Conservation (phyloP, 306 rosid genomes). For the Lathyrus aphaca region DNA sequence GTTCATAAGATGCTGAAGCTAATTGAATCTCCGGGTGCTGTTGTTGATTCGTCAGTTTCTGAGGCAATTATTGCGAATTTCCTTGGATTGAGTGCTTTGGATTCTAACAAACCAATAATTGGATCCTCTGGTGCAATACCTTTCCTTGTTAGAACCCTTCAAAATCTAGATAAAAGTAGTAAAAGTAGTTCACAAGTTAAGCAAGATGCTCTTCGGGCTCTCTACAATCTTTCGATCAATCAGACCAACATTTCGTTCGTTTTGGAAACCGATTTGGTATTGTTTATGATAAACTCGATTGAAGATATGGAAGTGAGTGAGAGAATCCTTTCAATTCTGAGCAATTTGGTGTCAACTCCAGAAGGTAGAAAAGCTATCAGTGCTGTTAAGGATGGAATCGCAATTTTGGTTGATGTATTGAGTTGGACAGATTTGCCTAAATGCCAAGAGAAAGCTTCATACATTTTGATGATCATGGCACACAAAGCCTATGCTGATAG, state of each 20-base stretch:
- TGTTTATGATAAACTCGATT: conserved; percentile 52
- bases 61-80: conserved; percentile 91
- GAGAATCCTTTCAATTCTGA: conserved; percentile 68
- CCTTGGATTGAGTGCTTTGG: conserved; percentile 92
- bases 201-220: conserved; percentile 90
- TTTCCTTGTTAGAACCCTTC: conserved; percentile 66
- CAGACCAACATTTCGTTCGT: conserved; percentile 61
- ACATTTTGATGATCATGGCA: conserved; percentile 94
- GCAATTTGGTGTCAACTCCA: conserved; percentile 69
- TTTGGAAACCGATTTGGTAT: conserved; percentile 72
- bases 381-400: conserved; percentile 52
- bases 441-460: conserved; percentile 90
- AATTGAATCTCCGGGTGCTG: conserved; percentile 52
- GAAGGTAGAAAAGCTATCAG: conserved; percentile 84
- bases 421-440: conserved; percentile 86
- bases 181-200: conserved; percentile 59
- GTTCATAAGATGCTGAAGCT: conserved; percentile 91
- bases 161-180: conserved; percentile 40
- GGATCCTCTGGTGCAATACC: conserved; percentile 96
- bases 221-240: conserved; percentile 81
- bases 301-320: conserved; percentile 94
- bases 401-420: conserved; percentile 69
- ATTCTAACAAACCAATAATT: conserved; percentile 79
- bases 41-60: conserved; percentile 56
- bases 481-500: conserved; percentile 83